Evolutionary conservation across 192 early-diverging fungal species (phyloP), one percentile per base, ranked within the genome.

Genomic region (Geranomyces variabilis): DNA sequence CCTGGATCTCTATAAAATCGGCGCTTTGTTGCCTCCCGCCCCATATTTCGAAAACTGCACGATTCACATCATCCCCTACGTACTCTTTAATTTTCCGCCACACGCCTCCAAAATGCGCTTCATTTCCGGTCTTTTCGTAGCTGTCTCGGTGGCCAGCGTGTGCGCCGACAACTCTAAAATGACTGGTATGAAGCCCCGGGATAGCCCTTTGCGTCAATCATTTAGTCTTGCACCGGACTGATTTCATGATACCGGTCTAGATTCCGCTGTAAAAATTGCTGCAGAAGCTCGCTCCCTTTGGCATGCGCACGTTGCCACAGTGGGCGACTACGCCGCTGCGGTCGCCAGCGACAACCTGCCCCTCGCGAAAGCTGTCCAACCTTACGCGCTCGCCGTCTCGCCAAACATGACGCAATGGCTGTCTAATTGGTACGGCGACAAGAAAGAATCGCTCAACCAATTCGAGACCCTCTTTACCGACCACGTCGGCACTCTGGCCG

Each of bases 221-320:
- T 6, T 26, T 53, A 7, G n/a, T 15, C 3, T 7, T 53, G 3
- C 24, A 24, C 7, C 4, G 7, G 4, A n/a, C 51, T 17, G 15
- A 24, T 53, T 53, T n/a, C 51, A 7, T n/a, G 24, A 3, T 15
- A 7, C 24, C 51, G 6, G 51, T 53, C n/a, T 53, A 44, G 63
- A 66, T 13, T 30, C 43, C 44, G 63, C 63, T 41, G 30, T 66
- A 0, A 66, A 66, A 13, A 41, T 66, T 41, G 47, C 63, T 10
- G 63, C 36, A n/a, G 44, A 66, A 46, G 63, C 63, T 66, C 63
- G 63, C 3, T 66, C 47, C 12, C 63, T 66, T 24, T 66, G 63
- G 63, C 44, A 28, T 22, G 63, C 63, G 7, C 63, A 66, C 43
- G 63, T 66, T 41, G 44, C 63, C 43, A 66, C 63, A 12, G 47